These are phyloP conservation scores for Bruguiera gymnorhiza DNA, from an alignment of 345 rosid genomes.

Conservation along the genomic window DNA sequence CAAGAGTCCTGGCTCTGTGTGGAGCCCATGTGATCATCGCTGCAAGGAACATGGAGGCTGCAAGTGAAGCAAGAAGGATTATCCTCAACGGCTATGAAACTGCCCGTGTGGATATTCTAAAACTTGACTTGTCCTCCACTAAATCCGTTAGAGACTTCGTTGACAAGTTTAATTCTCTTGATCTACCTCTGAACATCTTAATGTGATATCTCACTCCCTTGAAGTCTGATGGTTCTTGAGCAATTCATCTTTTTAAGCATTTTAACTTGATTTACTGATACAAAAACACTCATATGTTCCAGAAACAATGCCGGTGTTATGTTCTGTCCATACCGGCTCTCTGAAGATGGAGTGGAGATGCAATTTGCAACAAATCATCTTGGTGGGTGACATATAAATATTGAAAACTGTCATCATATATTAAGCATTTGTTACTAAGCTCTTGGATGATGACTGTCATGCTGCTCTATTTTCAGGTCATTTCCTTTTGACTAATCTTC, in stretches of 20 bases:
- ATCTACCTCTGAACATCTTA: constrained; percentile 70
- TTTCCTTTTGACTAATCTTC: constrained; percentile 78
- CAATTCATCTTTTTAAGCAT: neutral
- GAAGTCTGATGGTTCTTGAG: neutral
- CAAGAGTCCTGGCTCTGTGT: constrained; percentile 67
- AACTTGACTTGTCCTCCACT: constrained; percentile 57
- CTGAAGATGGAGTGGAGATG: constrained; percentile 69
- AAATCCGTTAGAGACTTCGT: constrained; percentile 55
- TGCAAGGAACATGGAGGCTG: constrained; percentile 75
- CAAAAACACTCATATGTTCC: constrained; percentile 1
- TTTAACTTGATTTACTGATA: neutral
- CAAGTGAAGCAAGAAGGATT: constrained; percentile 50
- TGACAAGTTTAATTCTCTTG: constrained; percentile 44
- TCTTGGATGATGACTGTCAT: neutral
- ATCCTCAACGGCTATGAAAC: constrained; percentile 35
- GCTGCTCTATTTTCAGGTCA: constrained; percentile 50
- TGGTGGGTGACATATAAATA: constrained; percentile 33
- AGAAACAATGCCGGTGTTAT: constrained; percentile 91
- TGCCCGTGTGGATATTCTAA: constrained; percentile 51
- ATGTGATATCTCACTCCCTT: constrained; percentile 39
- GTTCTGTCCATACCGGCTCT: constrained; percentile 77
- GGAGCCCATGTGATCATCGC: constrained; percentile 74
- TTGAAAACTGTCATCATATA: too few species aligned
- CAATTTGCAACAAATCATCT: constrained; percentile 80
- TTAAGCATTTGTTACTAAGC: too few species aligned